A percentile compares a stretch with the other conserved stretches of the same genome.
Conservation (phyloP, 495 filamentous ascomycete species). For the Neurospora hispaniola region DNA sequence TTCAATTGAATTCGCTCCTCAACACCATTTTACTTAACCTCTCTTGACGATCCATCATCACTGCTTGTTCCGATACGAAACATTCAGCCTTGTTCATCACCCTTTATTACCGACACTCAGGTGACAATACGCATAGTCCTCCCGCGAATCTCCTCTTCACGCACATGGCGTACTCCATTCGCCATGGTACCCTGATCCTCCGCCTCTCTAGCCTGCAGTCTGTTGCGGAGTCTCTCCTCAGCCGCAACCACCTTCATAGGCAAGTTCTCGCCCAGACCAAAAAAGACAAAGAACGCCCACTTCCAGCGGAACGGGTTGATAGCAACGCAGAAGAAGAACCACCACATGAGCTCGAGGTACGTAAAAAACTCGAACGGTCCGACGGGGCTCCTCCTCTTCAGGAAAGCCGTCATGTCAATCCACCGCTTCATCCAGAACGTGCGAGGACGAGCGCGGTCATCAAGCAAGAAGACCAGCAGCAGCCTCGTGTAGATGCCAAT, state of each 20-base stretch:
- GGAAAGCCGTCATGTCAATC: conserved; percentile 72
- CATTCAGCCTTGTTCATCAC: neutral
- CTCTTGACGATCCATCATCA: neutral
- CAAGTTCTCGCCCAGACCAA: conserved; percentile 56
- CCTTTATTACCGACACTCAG: neutral
- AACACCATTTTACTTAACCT: neutral
- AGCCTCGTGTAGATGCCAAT: conserved; percentile 83
- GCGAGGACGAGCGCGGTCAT: conserved; percentile 61
- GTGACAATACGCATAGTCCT: neutral
- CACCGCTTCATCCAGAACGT: conserved; percentile 70
- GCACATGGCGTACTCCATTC: neutral
- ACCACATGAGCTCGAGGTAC: conserved; percentile 72
- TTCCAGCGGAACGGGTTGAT: conserved; percentile 85
- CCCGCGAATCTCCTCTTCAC: neutral
- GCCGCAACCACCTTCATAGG: conserved; percentile 53
- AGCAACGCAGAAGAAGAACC: conserved; percentile 67
- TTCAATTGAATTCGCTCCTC: neutral
- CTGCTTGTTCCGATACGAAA: neutral
- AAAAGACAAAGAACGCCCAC: conserved; percentile 68
- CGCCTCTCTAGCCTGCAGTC: conserved; percentile 16
- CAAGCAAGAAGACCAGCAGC: conserved; percentile 74
- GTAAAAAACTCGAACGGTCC: conserved; percentile 82
- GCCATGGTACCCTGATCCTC: neutral
- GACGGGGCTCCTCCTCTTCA: conserved; percentile 59
- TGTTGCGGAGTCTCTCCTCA: conserved; percentile 49